These are phyloP conservation scores for Botrytis pseudocinerea DNA, from an alignment of 2,329 filamentous ascomycete genomes.

Conservation along the genomic window DNA sequence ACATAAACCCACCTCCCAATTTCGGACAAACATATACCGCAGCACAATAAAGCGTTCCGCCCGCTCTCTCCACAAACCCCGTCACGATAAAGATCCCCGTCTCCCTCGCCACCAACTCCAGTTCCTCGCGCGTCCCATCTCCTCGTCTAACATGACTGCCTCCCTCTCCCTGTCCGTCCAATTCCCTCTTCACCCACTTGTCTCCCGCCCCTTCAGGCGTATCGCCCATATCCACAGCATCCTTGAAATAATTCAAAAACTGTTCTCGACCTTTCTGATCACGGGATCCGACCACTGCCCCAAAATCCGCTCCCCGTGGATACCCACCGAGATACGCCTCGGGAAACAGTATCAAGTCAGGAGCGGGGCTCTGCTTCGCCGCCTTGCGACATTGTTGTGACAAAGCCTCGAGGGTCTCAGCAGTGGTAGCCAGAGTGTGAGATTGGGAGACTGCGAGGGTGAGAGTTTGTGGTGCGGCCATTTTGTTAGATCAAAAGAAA, in stretches of 20 bases:
- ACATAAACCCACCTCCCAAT: background rate
- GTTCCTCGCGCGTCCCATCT: background rate
- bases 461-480: background rate
- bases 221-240: background rate
- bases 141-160: background rate
- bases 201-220: background rate
- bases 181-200: background rate
- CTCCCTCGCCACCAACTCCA: background rate
- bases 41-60: background rate
- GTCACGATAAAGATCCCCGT: background rate
- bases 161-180: background rate
- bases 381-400: background rate
- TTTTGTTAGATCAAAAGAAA: background rate
- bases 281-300: background rate
- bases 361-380: background rate
- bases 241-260: slow-evolving; percentile 1
- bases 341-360: background rate
- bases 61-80: background rate
- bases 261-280: background rate
- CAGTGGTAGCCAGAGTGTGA: background rate
- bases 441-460: slow-evolving; percentile 2
- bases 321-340: background rate
- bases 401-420: background rate
- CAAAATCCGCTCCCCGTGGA: background rate
- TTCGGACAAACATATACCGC: background rate